Percentiles rank a stretch among this genome's conserved stretches.
These are phyloP conservation scores for Passalora sequoiae DNA, from an alignment of 2,329 filamentous ascomycete genomes.

Conservation along the genomic window DNA sequence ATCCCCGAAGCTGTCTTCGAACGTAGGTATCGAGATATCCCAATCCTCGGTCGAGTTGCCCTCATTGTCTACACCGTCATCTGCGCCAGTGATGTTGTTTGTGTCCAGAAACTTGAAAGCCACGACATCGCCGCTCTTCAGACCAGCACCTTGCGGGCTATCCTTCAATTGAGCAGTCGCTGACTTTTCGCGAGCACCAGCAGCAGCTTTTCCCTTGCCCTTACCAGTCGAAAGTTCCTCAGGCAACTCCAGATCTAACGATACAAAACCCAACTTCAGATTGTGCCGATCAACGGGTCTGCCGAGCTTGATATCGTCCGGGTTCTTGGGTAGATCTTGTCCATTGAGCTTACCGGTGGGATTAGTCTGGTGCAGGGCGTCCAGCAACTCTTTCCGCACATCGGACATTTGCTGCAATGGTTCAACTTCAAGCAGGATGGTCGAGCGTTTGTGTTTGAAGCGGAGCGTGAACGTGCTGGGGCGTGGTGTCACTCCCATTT, in stretches of 20 bases:
- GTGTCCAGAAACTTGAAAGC: slow-evolving; percentile 33
- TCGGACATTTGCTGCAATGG: slow-evolving; percentile 38
- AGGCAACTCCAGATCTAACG: slow-evolving; percentile 26
- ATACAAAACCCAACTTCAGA: slow-evolving; percentile 37
- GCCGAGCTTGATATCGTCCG: slow-evolving; percentile 40
- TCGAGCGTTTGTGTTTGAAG: slow-evolving; percentile 44
- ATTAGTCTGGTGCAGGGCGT: slow-evolving; percentile 38
- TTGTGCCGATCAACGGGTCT: slow-evolving; percentile 39
- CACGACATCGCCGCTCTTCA: slow-evolving; percentile 32
- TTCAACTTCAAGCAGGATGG: slow-evolving; percentile 44
- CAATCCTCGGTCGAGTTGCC: slow-evolving; percentile 23
- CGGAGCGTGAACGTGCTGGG: slow-evolving; percentile 40
- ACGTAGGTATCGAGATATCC: slow-evolving; percentile 32
- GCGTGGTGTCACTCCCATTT: slow-evolving; percentile 22
- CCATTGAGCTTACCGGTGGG: slow-evolving; percentile 33
- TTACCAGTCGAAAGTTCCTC: slow-evolving; percentile 34
- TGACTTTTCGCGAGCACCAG: slow-evolving; percentile 27
- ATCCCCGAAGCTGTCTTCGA: slow-evolving; percentile 31
- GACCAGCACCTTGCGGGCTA: slow-evolving; percentile 35
- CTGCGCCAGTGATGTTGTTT: slow-evolving; percentile 16
- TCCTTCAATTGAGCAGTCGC: slow-evolving; percentile 30
- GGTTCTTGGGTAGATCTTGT: slow-evolving; percentile 36
- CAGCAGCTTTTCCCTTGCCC: slow-evolving; percentile 37
- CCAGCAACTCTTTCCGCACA: slow-evolving; percentile 40
- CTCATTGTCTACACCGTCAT: slow-evolving; percentile 19